Conservation (phyloP, 2,329 filamentous ascomycete genomes). For the Hypoxylon sp. region DNA sequence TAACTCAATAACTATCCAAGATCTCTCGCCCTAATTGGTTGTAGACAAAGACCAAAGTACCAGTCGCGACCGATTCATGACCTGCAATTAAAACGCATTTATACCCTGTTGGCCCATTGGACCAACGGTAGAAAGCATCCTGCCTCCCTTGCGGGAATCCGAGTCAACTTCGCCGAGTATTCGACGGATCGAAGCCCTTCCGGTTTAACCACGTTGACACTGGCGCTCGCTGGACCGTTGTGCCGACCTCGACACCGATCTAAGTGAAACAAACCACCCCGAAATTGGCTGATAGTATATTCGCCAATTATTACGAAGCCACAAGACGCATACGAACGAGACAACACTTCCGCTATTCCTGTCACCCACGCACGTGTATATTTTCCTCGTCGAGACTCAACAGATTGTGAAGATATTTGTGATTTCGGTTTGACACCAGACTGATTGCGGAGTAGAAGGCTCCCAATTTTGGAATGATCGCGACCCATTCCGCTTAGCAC, state of each 20-base stretch:
- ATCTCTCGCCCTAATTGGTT: conserved; percentile 25
- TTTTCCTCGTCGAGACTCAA: conserved; percentile 10
- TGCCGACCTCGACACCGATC: conserved; percentile 42
- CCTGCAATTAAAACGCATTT: conserved; percentile 22
- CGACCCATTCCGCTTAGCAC: conserved; percentile 26
- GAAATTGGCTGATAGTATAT: conserved; percentile 25
- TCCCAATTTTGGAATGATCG: conserved; percentile 35
- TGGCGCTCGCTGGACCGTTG: conserved; percentile 46
- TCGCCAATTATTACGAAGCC: conserved; percentile 13
- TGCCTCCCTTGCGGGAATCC: conserved; percentile 42
- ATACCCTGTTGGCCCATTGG: conserved; percentile 24
- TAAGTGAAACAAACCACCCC: conserved; percentile 17
- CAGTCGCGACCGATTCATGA: conserved; percentile 27
- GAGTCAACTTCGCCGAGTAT: conserved; percentile 37
- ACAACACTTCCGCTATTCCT: conserved; percentile 1
- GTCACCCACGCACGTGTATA: conserved; percentile 6
- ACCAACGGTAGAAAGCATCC: conserved; percentile 24
- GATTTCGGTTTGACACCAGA: conserved; percentile 10
- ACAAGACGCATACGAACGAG: conserved; percentile 16
- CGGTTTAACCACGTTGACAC: conserved; percentile 43
- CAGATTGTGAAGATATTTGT: conserved; percentile 8
- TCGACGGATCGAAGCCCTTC: conserved; percentile 36
- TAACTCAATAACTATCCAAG: conserved; percentile 17
- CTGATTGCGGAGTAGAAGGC: conserved; percentile 1
- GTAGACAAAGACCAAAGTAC: conserved; percentile 9